phyloP scores from a whole-genome alignment of 208 protist species.

The Crithidia expoeki region DNA sequence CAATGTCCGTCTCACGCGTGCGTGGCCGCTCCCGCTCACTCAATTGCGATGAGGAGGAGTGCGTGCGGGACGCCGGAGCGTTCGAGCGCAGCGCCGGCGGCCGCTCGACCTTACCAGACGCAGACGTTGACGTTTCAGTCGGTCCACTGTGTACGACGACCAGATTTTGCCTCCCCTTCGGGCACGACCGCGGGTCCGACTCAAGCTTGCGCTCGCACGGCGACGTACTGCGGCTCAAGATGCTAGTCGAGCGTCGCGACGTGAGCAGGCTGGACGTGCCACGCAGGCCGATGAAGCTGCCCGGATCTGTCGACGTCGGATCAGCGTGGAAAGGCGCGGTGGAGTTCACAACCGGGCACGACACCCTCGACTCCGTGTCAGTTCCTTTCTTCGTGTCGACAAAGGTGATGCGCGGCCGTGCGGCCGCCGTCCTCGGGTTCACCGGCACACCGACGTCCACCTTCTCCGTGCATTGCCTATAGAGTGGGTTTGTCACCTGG shows the following conservation, averaged over 20 bases:
- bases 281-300: conserved; percentile 56
- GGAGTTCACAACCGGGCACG: conserved; percentile 55
- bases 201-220: conserved; percentile 60
- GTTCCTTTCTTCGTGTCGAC: conserved; percentile 80
- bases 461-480: conserved; percentile 58
- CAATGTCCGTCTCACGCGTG: conserved; percentile 9
- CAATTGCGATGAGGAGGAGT: conserved; percentile 25
- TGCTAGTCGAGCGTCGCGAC: conserved; percentile 60
- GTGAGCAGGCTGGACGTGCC: conserved; percentile 51
- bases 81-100: conserved; percentile 14
- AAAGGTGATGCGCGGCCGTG: conserved; percentile 58
- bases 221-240: conserved; percentile 74
- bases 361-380: conserved; percentile 41
- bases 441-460: conserved; percentile 60
- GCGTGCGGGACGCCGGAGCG: conserved; percentile 18
- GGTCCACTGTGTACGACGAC: conserved; percentile 31
- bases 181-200: conserved; percentile 62
- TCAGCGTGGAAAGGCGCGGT: conserved; percentile 49
- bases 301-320: conserved; percentile 24
- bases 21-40: conserved; percentile 11
- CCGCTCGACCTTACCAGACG: conserved; percentile 18
- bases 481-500: conserved; percentile 73
- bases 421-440: conserved; percentile 34
- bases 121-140: conserved; percentile 15
- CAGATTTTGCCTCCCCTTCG: conserved; percentile 67